Evolutionary conservation across 2,329 filamentous ascomycete species (phyloP).

Genomic region (Geosmithia putterillii): DNA sequence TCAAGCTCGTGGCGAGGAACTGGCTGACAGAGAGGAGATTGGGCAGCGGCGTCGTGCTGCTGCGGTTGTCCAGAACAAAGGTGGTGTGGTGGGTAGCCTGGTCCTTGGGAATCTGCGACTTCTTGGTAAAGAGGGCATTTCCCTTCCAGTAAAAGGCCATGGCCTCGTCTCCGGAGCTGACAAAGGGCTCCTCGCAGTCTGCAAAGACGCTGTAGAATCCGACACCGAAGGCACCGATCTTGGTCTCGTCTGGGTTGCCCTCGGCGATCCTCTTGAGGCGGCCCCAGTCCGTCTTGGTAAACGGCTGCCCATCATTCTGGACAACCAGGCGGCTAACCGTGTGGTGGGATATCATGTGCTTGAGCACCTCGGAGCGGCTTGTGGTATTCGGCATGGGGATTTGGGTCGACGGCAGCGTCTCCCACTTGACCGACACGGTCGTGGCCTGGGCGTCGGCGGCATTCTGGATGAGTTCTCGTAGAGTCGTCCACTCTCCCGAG

Average conservation of each 20-base stretch:
- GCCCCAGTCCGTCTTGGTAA: constrained; percentile 84
- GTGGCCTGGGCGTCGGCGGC: constrained; percentile 93
- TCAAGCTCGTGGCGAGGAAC: constrained; percentile 88
- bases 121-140: constrained; percentile 91
- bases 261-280: constrained; percentile 95
- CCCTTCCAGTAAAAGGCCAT: constrained; percentile 99
- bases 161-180: constrained; percentile 80
- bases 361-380: constrained; percentile 59
- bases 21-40: constrained; percentile 78
- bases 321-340: constrained; percentile 81
- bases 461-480: constrained; percentile 94
- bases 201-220: constrained; percentile 98
- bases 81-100: constrained; percentile 62
- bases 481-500: constrained; percentile 82
- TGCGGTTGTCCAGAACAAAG: constrained; percentile 93
- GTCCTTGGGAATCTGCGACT: constrained; percentile 58
- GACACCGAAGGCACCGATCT: constrained; percentile 96
- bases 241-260: constrained; percentile 96
- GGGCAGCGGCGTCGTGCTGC: constrained; percentile 74
- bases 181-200: constrained; percentile 94
- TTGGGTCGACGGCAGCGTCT: constrained; percentile 72
- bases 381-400: constrained; percentile 57
- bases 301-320: constrained; percentile 82
- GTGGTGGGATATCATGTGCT: constrained; percentile 74
- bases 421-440: constrained; percentile 82